Evolutionary conservation across 1,139 yeast genomes (phyloP), one percentile per base, ranked within the genome.

Genomic region (Wickerhamiella infanticola): DNA sequence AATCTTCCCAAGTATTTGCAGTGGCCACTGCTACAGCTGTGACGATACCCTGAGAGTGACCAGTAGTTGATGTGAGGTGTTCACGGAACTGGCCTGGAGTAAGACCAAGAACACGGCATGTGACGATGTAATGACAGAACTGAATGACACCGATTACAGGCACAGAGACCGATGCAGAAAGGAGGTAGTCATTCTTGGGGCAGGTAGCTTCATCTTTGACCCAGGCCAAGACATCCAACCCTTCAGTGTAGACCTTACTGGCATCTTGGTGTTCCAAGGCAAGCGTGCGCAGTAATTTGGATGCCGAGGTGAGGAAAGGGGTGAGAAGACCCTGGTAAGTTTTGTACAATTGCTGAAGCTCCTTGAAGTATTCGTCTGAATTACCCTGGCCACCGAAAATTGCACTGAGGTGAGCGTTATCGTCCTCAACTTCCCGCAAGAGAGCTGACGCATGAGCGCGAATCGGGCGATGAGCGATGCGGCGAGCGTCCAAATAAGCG

Each of bases 361-460:
- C 99, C 62, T 88, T 96, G 60, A 90, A 90, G 70, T 86, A 90
- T 63, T 90, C 97, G 61, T 93, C 97, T 45, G 94, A 80, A 68
- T 85, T 88, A 68, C 99, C 99, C 71, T 90, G 99, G 59, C 99
- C 99, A 63, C 99, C 98, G 59, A 90, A 90, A 53, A 90, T 79
- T 51, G 96, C 95, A 51, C 74, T 77, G 49, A 86, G 65, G 51
- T 72, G 68, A 46, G 93, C 86, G 40, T 67, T 59, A 36, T 69
- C 66, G 43, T 70, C 67, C 50, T 67, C 66, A 47, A 77, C 83
- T 33, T 90, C 75, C 57, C 78, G 70, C 57, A 77, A 67, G 45
- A 79, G 65, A 18, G 88, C 81, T 39, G 81, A 73, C 54, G 73
- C 79, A 61, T 80, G 79, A 48, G 68, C 66, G 58, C 66, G 66